Evolutionary conservation across 306 rosid species (phyloP).

Genomic region (Malus sieversii): DNA sequence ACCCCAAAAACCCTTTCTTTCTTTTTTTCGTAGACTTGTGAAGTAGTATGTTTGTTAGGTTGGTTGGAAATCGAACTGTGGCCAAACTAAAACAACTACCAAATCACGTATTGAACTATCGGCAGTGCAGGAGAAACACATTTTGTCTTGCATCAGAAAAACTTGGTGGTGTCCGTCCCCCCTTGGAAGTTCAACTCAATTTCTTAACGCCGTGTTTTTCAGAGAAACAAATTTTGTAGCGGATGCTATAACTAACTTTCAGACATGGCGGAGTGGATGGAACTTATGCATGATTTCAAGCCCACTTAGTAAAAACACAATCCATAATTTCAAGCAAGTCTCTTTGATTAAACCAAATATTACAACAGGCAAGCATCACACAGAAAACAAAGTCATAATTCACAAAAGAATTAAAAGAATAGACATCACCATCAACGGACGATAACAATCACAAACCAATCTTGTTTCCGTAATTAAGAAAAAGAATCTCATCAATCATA

Average conservation of each 20-base stretch:
- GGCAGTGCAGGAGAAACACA: too few relatives aligned
- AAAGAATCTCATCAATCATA: neutral
- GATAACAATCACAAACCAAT: neutral
- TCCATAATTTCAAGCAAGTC: neutral
- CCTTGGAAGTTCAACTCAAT: too few relatives aligned
- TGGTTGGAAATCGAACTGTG: too few relatives aligned
- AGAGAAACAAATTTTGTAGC: too few relatives aligned
- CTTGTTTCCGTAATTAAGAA: neutral
- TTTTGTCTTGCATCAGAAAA: too few relatives aligned
- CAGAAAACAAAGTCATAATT: conserved; percentile 15
- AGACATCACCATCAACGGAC: conserved; percentile 12
- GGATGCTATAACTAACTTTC: too few relatives aligned
- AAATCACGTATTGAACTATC: too few relatives aligned
- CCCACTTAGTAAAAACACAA: neutral
- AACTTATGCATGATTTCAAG: neutral
- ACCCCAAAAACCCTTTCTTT: conserved; percentile 20
- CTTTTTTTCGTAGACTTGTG: too few relatives aligned
- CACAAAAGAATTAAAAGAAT: conserved; percentile 29
- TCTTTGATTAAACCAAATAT: neutral
- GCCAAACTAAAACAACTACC: too few relatives aligned
- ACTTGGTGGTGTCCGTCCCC: too few relatives aligned
- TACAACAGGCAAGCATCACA: conserved; percentile 26
- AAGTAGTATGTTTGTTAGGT: too few relatives aligned
- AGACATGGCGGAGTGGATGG: neutral
- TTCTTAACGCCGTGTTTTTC: too few relatives aligned